A percentile compares a stretch with the other conserved stretches of the same genome.
Conservation (phyloP, 257 asterid genomes). For the Scutellaria baicalensis region DNA sequence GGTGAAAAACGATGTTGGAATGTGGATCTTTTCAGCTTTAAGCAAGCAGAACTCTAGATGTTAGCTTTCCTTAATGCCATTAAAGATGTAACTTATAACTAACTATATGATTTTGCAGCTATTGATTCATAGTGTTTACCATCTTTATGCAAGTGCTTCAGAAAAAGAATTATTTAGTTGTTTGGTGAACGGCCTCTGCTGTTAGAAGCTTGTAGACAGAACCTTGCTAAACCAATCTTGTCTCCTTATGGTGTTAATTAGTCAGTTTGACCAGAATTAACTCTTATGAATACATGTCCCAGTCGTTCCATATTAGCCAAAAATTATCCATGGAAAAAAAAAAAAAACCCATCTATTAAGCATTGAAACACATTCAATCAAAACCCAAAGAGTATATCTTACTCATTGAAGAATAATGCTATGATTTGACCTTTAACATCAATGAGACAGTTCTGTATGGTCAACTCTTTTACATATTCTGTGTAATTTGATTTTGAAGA, state of each 20-base stretch:
- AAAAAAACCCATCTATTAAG: neutral
- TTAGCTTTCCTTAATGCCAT: neutral
- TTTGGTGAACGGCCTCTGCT: neutral
- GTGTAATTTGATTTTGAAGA: neutral
- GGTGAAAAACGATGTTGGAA: neutral
- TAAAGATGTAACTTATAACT: slow-evolving; percentile 3
- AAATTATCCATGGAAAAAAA: neutral
- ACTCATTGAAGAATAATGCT: neutral
- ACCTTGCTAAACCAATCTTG: neutral
- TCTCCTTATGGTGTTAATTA: neutral
- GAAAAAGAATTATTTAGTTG: neutral
- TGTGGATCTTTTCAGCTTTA: neutral
- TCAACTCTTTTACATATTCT: neutral
- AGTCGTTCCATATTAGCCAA: neutral
- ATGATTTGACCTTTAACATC: neutral
- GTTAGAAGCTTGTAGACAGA: neutral
- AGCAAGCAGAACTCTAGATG: neutral
- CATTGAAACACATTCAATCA: neutral
- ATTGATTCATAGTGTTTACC: neutral
- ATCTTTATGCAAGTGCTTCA: neutral
- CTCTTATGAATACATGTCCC: neutral
- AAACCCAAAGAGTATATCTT: neutral
- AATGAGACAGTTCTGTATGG: neutral
- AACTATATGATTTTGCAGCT: neutral
- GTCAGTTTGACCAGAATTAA: neutral